These are phyloP conservation scores for Multifurca ochricompacta DNA, from an alignment of 768 basidiomycete species.

Conservation along the genomic window DNA sequence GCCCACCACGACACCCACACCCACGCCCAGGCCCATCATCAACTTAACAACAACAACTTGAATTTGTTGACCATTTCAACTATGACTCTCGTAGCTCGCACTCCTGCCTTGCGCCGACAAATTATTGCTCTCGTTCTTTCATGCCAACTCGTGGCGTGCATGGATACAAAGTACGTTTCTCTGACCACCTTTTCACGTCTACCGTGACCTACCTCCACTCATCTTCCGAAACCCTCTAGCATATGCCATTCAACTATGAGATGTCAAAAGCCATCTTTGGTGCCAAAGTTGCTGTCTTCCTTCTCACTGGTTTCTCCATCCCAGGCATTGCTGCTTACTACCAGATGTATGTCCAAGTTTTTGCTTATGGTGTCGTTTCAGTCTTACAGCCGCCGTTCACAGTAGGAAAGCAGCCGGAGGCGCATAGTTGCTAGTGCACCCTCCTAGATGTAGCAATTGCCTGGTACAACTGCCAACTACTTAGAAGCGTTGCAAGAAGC, in stretches of 20 bases:
- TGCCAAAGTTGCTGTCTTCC: constrained; percentile 15
- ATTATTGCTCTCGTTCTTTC: constrained; percentile 12
- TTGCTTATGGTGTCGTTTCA: background rate
- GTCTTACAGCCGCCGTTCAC: background rate
- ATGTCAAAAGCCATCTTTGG: constrained; percentile 14
- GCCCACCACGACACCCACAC: no score
- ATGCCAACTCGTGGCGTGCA: constrained; percentile 18
- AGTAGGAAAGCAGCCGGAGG: constrained; percentile 14
- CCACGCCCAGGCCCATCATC: background rate
- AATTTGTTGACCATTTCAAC: background rate
- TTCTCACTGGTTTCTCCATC: constrained; percentile 15
- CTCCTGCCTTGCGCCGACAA: constrained; percentile 15
- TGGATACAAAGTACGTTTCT: constrained; percentile 9
- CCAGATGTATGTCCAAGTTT: constrained; percentile 22
- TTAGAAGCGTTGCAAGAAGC: background rate
- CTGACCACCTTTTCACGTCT: no score
- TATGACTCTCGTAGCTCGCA: constrained; percentile 20
- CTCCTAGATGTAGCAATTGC: background rate
- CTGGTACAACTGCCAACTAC: background rate
- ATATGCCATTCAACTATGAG: constrained; percentile 20
- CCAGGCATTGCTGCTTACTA: constrained; percentile 24
- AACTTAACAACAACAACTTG: constrained; percentile 1
- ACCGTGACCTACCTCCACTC: background rate
- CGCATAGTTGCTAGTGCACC: background rate
- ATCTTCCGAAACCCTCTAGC: constrained; percentile 2